Conservation (phyloP, 192 early-diverging fungal genomes). For the Obelidium mucronatum region DNA sequence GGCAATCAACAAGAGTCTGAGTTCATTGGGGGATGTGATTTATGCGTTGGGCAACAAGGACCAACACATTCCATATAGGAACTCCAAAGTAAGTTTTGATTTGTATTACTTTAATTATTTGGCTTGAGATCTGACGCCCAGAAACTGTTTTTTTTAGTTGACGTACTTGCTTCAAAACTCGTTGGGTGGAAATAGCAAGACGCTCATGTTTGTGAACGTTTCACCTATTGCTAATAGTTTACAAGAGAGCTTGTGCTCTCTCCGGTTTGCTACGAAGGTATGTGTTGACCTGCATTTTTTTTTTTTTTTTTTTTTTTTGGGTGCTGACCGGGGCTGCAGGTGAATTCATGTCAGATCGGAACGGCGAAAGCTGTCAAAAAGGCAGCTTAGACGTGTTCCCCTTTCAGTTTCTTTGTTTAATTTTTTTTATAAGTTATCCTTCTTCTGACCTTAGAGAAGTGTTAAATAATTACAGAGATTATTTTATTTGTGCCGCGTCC, state of each 20-base stretch:
- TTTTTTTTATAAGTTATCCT: background rate
- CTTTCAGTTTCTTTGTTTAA: background rate
- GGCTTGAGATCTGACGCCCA: background rate
- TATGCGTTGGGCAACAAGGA: conserved; percentile 75
- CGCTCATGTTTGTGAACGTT: conserved; percentile 98
- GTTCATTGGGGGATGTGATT: conserved; percentile 91
- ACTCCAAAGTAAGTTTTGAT: conserved; percentile 80
- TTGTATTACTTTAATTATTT: conserved; percentile 11
- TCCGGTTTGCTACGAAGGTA: conserved; percentile 95
- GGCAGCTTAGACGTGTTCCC: background rate
- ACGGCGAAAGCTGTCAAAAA: conserved; percentile 63
- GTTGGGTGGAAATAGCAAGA: conserved; percentile 91
- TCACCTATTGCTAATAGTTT: conserved; percentile 82
- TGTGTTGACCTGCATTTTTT: background rate
- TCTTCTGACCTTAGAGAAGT: background rate
- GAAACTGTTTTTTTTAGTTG: conserved; percentile 45
- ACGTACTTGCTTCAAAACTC: conserved; percentile 77
- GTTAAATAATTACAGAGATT: no score
- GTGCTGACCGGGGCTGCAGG: no score
- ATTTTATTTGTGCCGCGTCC: no score
- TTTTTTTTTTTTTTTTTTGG: background rate
- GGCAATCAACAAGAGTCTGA: conserved; percentile 95
- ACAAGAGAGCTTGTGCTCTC: conserved; percentile 86
- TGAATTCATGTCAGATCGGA: conserved; percentile 88
- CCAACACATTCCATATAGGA: conserved; percentile 89